Evolutionary conservation across 1,284 basidiomycete genomes (phyloP), one percentile per base, ranked within the genome.

Genomic region (Xerocomus nothofagi): DNA sequence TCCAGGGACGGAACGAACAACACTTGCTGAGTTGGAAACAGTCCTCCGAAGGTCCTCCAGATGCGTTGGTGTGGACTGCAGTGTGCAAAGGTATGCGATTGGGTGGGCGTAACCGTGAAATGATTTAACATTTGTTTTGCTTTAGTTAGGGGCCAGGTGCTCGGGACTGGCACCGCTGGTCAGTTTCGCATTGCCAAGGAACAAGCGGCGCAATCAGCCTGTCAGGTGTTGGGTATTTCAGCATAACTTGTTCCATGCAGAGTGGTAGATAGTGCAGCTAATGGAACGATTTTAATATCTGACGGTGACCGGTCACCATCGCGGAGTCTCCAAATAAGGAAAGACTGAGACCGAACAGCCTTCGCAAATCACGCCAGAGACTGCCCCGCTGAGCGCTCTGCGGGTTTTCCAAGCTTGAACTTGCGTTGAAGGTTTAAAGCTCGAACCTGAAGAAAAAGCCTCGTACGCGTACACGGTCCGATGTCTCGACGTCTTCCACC

Each of bases 31-130:
- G 64, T 39, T 85, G 71, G 66, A 64, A 49, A 12, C 74, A 78
- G 37, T 58, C 52, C 0, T 56, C 39, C 3, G 47, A 60, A 8
- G 82, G 83, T 0, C 73, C 71, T 1, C 57, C 72, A 6, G 61
- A 77, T 51, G 62, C 67, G 9, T 56, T 69, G 37, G 48, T 58
- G 21, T 86, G 83, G 83, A 79, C 71, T 5, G 62, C 74, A 8
- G 61, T 71, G 21, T 84, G 79, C 63, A 84, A 80, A 69, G 71
- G 84, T 82, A 55, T 55, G 74, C 59, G 11, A 36, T 24, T 15
- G 14, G 9, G 26, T 31, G 21, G 20, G 7, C 20, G 21, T 33
- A 34, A 37, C 1, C 5, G 17, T 33, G 27, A 39, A 29, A 29
- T 39, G 34, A 31, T 39, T 41, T 52, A 24, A 41, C 27, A 23